These are phyloP conservation scores for Berberis thunbergii DNA, from an alignment of 164 flowering plant genomes.

Conservation along the genomic window DNA sequence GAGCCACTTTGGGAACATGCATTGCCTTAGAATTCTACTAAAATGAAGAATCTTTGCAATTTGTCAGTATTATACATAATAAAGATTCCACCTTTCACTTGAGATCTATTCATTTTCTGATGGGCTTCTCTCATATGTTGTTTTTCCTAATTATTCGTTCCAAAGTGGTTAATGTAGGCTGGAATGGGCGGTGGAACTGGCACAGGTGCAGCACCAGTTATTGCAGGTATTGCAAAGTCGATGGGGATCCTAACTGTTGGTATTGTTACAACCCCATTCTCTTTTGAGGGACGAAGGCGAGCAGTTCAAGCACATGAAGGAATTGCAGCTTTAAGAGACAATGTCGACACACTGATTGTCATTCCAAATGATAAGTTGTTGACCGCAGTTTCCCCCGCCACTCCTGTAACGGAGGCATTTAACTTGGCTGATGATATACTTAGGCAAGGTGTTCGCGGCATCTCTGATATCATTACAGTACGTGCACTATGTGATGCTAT, in stretches of 20 bases:
- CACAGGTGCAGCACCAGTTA: slow-evolving; percentile 80
- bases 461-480: slow-evolving; percentile 86
- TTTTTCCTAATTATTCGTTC: neutral
- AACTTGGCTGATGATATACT: slow-evolving; percentile 86
- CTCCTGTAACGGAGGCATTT: slow-evolving; percentile 87
- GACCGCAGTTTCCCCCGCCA: slow-evolving; percentile 73
- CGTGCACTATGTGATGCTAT: neutral
- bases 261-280: slow-evolving; percentile 81
- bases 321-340: slow-evolving; percentile 76
- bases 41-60: no score
- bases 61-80: no score
- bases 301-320: slow-evolving; percentile 92
- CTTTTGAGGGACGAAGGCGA: slow-evolving; percentile 79
- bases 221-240: slow-evolving; percentile 76
- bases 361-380: slow-evolving; percentile 87
- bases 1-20: no score
- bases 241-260: slow-evolving; percentile 92
- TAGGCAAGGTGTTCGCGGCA: slow-evolving; percentile 87
- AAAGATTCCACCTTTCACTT: no score
- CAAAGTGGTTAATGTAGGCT: slow-evolving; percentile 38
- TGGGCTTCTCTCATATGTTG: neutral
- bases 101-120: neutral
- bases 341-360: slow-evolving; percentile 76
- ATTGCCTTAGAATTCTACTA: no score
- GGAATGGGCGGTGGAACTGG: slow-evolving; percentile 98